These are phyloP conservation scores for Penicillium sp. DNA, from an alignment of 2,329 filamentous ascomycete species.

Conservation along the genomic window DNA sequence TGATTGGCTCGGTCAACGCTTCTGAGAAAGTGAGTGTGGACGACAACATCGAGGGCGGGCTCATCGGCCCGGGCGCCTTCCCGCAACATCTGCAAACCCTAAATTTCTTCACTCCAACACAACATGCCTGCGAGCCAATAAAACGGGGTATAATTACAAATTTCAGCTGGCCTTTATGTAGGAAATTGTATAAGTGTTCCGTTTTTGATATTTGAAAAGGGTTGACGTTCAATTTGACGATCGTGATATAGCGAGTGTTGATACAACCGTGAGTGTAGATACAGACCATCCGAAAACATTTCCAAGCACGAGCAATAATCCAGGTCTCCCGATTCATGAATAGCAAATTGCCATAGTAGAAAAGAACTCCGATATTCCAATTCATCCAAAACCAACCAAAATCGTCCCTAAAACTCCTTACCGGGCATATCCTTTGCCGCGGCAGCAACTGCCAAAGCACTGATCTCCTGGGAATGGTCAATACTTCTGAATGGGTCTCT, in stretches of 20 bases:
- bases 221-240: background rate
- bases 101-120: conserved; percentile 1
- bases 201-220: background rate
- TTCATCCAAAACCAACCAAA: conserved; percentile 2
- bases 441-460: conserved; percentile 13
- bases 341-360: background rate
- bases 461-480: conserved; percentile 12
- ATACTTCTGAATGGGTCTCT: conserved; percentile 5
- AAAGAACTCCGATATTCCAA: background rate
- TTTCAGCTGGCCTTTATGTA: too few relatives aligned
- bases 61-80: conserved; percentile 20
- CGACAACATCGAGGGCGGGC: background rate
- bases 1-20: background rate
- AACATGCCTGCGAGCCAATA: background rate
- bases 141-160: too few relatives aligned
- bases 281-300: conserved; percentile 1
- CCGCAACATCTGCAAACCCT: conserved; percentile 19
- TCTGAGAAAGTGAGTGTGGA: background rate
- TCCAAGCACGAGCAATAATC: background rate
- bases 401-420: conserved; percentile 9
- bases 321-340: background rate
- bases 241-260: background rate
- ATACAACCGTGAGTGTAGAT: conserved; percentile 3
- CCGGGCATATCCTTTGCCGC: conserved; percentile 5
- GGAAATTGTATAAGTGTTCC: too few relatives aligned